phyloP scores from a whole-genome alignment of 139 green algal genomes.

The Picochlorum costavermella region DNA sequence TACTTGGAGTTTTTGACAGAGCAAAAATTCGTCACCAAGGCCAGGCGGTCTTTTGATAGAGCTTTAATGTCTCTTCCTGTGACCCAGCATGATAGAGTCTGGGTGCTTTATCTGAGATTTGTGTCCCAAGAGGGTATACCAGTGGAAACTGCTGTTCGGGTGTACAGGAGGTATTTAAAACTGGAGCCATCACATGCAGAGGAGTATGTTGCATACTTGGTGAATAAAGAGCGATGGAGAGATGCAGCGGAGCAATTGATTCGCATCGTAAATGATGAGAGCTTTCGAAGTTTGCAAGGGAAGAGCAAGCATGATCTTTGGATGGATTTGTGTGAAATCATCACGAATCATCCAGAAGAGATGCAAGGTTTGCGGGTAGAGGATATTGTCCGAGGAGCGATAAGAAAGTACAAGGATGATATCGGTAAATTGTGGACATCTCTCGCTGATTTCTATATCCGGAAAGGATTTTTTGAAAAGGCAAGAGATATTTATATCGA shows the following conservation, averaged over 20 bases:
- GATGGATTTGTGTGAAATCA: constrained; percentile 96
- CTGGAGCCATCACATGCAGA: constrained; percentile 90
- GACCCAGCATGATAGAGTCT: constrained; percentile 96
- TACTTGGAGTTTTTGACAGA: constrained; percentile 83
- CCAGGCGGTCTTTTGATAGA: constrained; percentile 79
- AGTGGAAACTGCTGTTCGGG: constrained; percentile 78
- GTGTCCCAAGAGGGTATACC: constrained; percentile 53
- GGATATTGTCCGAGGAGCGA: constrained; percentile 57
- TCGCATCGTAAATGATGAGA: constrained; percentile 77
- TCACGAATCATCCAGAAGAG: constrained; percentile 80
- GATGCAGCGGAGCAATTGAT: constrained; percentile 73
- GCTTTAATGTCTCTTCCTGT: constrained; percentile 84
- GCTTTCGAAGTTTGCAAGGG: constrained; percentile 81
- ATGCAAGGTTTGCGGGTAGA: constrained; percentile 50
- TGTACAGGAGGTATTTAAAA: constrained; percentile 96
- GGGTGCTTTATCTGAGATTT: constrained; percentile 81
- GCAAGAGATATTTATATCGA: constrained; percentile 98
- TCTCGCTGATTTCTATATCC: constrained; percentile 97
- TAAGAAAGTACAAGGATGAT: constrained; percentile 82
- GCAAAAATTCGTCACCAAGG: constrained; percentile 63
- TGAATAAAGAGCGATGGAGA: constrained; percentile 59
- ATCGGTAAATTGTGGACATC: constrained; percentile 91
- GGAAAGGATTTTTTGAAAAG: constrained; percentile 84
- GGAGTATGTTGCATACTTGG: constrained; percentile 92
- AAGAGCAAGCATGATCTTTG: constrained; percentile 95